phyloP scores from a whole-genome alignment of 108 stramenopile species.

The Cyclotella sp. region DNA sequence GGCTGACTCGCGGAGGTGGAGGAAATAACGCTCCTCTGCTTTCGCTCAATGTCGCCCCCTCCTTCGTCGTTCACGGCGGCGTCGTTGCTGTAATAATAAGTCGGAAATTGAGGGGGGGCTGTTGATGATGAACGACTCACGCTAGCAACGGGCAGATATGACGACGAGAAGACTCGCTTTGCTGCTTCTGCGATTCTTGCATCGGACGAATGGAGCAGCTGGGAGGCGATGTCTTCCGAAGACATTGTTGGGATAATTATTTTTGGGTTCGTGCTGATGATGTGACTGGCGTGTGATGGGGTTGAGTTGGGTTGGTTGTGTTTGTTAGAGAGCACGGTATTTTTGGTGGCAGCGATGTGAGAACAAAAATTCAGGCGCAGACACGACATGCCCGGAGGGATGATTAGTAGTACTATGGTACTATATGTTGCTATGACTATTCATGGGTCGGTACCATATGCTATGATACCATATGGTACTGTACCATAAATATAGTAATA shows the following conservation, averaged over 20 bases:
- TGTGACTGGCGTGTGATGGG: background rate
- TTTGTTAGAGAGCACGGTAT: background rate
- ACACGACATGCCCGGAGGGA: too few relatives aligned
- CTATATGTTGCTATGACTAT: too few relatives aligned
- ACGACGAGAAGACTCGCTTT: constrained; percentile 48
- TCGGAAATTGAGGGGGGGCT: background rate
- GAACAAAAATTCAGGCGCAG: too few relatives aligned
- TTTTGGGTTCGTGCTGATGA: background rate
- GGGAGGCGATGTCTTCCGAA: constrained; percentile 44
- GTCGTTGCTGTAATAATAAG: background rate
- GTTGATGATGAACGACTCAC: background rate
- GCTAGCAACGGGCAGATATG: background rate
- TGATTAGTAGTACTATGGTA: too few relatives aligned
- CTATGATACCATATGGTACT: too few relatives aligned
- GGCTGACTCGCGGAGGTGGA: too few relatives aligned
- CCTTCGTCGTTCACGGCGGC: background rate
- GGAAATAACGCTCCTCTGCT: too few relatives aligned
- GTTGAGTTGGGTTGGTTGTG: background rate
- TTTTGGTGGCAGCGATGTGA: constrained; percentile 30
- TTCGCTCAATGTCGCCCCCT: background rate
- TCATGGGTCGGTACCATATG: too few relatives aligned
- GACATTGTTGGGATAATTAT: constrained; percentile 18
- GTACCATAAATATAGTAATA: too few relatives aligned
- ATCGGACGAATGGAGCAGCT: constrained; percentile 48
- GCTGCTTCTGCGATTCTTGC: constrained; percentile 53